A percentile compares a stretch with the other conserved stretches of the same genome.
Conservation (phyloP, 2,329 filamentous ascomycete genomes). For the Trichoderma atrobrunneum region DNA sequence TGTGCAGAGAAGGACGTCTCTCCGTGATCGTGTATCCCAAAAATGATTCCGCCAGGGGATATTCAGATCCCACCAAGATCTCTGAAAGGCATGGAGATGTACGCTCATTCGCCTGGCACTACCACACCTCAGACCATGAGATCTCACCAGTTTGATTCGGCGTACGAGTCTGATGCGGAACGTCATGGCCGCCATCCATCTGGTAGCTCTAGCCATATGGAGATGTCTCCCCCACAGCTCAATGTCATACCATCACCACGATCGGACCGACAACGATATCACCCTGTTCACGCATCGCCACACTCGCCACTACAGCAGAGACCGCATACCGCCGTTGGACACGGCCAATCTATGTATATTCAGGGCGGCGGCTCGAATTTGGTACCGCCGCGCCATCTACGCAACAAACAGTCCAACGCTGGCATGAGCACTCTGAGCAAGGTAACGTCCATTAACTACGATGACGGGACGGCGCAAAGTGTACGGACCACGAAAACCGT, state of each 20-base stretch:
- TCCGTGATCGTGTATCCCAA: slow-evolving; percentile 55
- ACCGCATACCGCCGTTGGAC: slow-evolving; percentile 49
- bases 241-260: slow-evolving; percentile 33
- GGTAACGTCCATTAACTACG: slow-evolving; percentile 47
- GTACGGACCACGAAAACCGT: slow-evolving; percentile 30
- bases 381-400: slow-evolving; percentile 40
- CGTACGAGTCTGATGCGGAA: slow-evolving; percentile 49
- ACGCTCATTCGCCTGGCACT: slow-evolving; percentile 30
- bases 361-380: slow-evolving; percentile 29
- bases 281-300: slow-evolving; percentile 60
- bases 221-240: slow-evolving; percentile 27
- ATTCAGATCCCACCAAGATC: slow-evolving; percentile 51
- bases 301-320: slow-evolving; percentile 62
- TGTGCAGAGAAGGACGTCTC: slow-evolving; percentile 39
- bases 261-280: slow-evolving; percentile 49
- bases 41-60: slow-evolving; percentile 49
- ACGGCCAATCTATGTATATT: slow-evolving; percentile 27
- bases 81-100: slow-evolving; percentile 20
- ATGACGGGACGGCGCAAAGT: slow-evolving; percentile 34
- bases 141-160: slow-evolving; percentile 42
- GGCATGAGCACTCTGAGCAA: slow-evolving; percentile 59
- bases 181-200: slow-evolving; percentile 35
- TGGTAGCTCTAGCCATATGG: slow-evolving; percentile 32
- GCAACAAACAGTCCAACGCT: slow-evolving; percentile 52
- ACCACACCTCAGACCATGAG: slow-evolving; percentile 32